phyloP scores from a whole-genome alignment of 331 rosid genomes.

The Malus hybrid region DNA sequence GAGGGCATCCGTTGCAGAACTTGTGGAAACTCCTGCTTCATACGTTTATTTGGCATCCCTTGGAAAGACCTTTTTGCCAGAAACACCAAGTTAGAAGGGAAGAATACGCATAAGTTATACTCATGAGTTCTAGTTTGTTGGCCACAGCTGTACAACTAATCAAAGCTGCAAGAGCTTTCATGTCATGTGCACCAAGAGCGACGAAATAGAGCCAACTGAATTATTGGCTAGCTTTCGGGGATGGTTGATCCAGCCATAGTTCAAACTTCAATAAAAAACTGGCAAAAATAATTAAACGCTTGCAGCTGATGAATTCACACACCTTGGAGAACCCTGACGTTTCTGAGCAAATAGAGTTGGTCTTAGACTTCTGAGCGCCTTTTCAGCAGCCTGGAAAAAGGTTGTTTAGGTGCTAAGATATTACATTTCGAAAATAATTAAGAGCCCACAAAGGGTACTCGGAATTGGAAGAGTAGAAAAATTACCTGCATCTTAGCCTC shows the following conservation, averaged over 20 bases:
- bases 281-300: background rate
- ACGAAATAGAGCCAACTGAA: background rate
- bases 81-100: conserved; percentile 1
- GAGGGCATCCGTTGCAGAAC: conserved; percentile 60
- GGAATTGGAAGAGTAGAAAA: background rate
- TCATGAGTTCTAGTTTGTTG: background rate
- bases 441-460: background rate
- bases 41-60: conserved; percentile 67
- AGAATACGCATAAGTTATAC: background rate
- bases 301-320: conserved; percentile 10
- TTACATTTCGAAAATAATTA: background rate
- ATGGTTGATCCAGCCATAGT: background rate
- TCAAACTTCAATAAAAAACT: background rate
- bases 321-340: conserved; percentile 85
- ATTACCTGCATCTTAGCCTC: conserved; percentile 80
- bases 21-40: conserved; percentile 76
- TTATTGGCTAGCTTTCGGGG: background rate
- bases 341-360: conserved; percentile 46
- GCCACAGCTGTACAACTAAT: background rate
- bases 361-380: conserved; percentile 78
- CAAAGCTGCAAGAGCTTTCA: background rate
- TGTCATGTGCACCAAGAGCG: background rate
- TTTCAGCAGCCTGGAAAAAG: conserved; percentile 71
- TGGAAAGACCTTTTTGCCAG: conserved; percentile 42
- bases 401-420: conserved; percentile 13